Base-by-base conservation (phyloP, 176 grass and related monocot genomes). In the Aegilops speltoides region DNA sequence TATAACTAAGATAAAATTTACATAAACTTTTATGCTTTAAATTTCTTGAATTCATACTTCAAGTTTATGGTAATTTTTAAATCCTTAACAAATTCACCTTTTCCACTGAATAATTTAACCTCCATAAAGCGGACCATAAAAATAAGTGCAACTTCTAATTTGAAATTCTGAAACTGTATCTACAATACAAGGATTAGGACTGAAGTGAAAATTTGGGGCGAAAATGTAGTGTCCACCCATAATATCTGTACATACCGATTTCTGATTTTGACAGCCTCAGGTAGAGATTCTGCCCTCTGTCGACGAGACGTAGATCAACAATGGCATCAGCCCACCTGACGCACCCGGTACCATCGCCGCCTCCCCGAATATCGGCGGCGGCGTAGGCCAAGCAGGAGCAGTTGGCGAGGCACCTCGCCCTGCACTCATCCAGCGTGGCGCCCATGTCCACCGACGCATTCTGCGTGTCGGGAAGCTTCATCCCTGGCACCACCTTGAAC, bases 361-460 rank as follows among this genome's bases (percentile, higher is more conserved):
- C 66, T 68, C 83, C 84, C 14, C 65, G 0, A 29, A 64, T 83
- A 56, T 52, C 29, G 1, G 73, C 81, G 22, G 80, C 73, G 37
- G 93, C 88, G 56, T 91, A 95, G n/a, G 90, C 93, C 41, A 83
- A 5, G 48, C 93, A 95, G 0, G 93, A 95, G 34, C 90, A 95
- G 79, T 91, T 33, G 25, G 65, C 77, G 4, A 38, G 19, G 80
- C 90, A 95, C 79, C 77, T 70, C 78, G 20, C 45, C 25, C 32
- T 59, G 81, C 81, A 90, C 28, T 79, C 41, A 52, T 90, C n/a
- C 75, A 84, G 15, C 41, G 80, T 87, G 7, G 36, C 29, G 26
- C 8, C 16, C 9, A 22, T 80, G 50, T 88, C 83, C 20, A 78
- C 56, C 1, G 63, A 32, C 0, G 36, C 64, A 57, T 72, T 84